Evolutionary conservation across 352 stramenopile genomes (phyloP).

Genomic region (Pythium vanterpoolii): DNA sequence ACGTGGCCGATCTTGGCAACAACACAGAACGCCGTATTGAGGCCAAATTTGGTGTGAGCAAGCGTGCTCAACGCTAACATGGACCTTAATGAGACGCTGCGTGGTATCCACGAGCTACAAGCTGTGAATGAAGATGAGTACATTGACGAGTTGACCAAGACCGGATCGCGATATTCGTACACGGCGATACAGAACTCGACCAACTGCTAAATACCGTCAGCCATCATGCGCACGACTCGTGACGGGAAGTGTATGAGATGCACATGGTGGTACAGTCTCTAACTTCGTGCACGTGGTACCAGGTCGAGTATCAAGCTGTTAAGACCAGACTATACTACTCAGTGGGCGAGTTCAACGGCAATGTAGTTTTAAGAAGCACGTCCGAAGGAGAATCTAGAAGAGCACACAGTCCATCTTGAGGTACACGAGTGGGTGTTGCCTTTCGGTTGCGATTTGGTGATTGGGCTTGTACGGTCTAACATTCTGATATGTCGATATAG

Average conservation of each 20-base stretch:
- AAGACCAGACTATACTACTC: neutral
- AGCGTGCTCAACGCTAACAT: slow-evolving; percentile 1
- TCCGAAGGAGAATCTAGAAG: neutral
- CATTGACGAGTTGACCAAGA: slow-evolving; percentile 15
- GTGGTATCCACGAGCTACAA: slow-evolving; percentile 23
- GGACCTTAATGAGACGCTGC: slow-evolving; percentile 23
- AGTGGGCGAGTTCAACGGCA: neutral
- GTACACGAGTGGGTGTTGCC: neutral
- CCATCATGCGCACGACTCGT: slow-evolving; percentile 26
- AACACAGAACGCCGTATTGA: slow-evolving; percentile 6
- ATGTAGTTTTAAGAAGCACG: slow-evolving; percentile 3
- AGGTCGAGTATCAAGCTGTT: slow-evolving; percentile 9
- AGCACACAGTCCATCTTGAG: neutral
- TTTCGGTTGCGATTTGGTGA: neutral
- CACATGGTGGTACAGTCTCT: neutral
- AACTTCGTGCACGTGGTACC: neutral
- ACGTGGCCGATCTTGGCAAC: slow-evolving; percentile 6
- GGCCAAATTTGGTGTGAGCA: neutral
- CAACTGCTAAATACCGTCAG: slow-evolving; percentile 19
- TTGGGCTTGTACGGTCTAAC: neutral
- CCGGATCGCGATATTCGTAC: neutral
- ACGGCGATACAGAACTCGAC: slow-evolving; percentile 22
- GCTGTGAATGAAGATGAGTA: slow-evolving; percentile 19
- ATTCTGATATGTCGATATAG: too few relatives aligned
- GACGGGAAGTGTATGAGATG: slow-evolving; percentile 1